Evolutionary conservation across 495 filamentous ascomycete genomes (phyloP), one percentile per base, ranked within the genome.

Genomic region (Podospora fimiseda): DNA sequence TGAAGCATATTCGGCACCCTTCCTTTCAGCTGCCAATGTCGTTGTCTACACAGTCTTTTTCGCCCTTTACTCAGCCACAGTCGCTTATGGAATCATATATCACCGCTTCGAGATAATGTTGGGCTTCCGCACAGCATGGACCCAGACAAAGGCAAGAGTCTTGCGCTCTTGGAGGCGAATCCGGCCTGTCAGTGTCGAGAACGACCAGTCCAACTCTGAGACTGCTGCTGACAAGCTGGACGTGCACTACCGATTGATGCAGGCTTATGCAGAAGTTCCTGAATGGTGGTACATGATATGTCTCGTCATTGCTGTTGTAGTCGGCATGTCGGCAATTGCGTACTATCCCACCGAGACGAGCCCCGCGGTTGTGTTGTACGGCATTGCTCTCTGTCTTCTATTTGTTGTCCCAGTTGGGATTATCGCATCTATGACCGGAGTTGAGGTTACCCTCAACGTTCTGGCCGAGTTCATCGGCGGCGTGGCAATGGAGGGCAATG

Each of bases 401-500:
- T 73, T 74, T 43, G 63, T 74, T 16, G 52, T 74, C 2, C 71
- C 71, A 14, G 60, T 72, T 19, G 71, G 71, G 20, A 70, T 74
- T 53, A 67, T 74, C 57, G 56, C 58, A 16, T 66, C 69, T 45
- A 74, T 74, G 59, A 74, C 71, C 3, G 70, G 71, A 15, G 57
- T 73, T 5, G 58, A 69, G 45, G 68, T 74, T 1, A 71, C 70
- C 3, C 58, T 74, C 19, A 73, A 72, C 51, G 69, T 74, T 39
- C 58, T 74, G 11, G 71, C 71, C 39, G 71, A 74, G 56, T 74
- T 74, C 44, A 71, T 74, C 40, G 71, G 71, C n/a, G 71, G 70
- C 9, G 62, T 66, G 2, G 68, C 52, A 50, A 67, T 71, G 9
- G 61, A 66, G 18, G 69, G 69, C 30, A 72, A 74, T 43, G 69